Base-by-base conservation (phyloP, 2,329 filamentous ascomycete species). In the Monilinia fructicola region DNA sequence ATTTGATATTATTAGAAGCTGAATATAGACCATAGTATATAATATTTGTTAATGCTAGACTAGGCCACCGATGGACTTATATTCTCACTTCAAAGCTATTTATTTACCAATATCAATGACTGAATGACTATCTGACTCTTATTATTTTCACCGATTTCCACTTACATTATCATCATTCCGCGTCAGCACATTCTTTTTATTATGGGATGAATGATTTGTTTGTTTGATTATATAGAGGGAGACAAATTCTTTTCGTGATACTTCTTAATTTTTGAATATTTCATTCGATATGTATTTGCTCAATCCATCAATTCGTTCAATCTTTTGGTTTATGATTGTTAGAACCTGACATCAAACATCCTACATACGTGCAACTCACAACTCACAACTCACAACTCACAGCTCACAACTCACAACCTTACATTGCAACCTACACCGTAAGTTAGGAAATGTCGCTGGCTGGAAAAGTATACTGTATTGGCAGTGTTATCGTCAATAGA, bases 181-280 rank as follows among this genome's bases (percentile, higher is more conserved):
- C 18, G 21, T 44, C 56, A 46, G 42, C 42, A 48, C 56, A 26
- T 46, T 59, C 28, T 6, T 23, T 23, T 31, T n/a, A 5, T 31
- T n/a, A 18, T 26, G 21, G 42, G 42, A n/a, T 58, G 55, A 58
- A n/a, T 58, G 55, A 58, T 58, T 7, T 28, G 54, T 12, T 44
- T 44, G 38, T n/a, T 1, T 28, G 16, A 44, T 44, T 28, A 12
- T 28, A 4, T n/a, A 23, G 35, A 40, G 10, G 6, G 26, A 5
- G 11, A 26, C 31, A 35, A 35, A 35, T 35, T 4, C 31, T 35
- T 35, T 7, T n/a, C 6, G 31, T 48, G 11, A 23, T 10, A 35
- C 10, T 48, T 59, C 42, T 48, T 16, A 31, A 16, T 23, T 11
- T 46, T 16, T 9, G 18, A 46, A 35, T n/a, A 31, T 31, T 31